These are phyloP conservation scores for Paxillus involutus DNA, from an alignment of 768 basidiomycete species.

Conservation along the genomic window DNA sequence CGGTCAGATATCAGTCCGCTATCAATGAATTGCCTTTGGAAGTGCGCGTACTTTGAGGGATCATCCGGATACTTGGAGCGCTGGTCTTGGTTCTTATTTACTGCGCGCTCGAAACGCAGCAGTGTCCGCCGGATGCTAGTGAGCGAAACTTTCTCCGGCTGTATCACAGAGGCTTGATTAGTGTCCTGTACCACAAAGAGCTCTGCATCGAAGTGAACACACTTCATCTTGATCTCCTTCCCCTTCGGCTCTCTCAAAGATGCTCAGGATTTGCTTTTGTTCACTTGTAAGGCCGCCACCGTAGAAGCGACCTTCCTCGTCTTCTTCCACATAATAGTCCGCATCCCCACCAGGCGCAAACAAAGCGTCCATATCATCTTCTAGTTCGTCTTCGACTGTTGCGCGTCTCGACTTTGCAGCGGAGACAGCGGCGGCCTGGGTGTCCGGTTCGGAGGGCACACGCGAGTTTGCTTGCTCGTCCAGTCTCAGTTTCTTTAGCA, in stretches of 20 bases:
- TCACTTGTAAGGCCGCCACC: slow-evolving; percentile 91
- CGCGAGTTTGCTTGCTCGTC: slow-evolving; percentile 33
- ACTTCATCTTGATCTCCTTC: slow-evolving; percentile 70
- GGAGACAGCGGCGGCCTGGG: slow-evolving; percentile 7
- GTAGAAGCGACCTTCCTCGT: slow-evolving; percentile 89
- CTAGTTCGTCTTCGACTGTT: slow-evolving; percentile 59
- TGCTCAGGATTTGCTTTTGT: slow-evolving; percentile 94
- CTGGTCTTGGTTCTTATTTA: slow-evolving; percentile 94
- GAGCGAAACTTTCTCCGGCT: slow-evolving; percentile 70
- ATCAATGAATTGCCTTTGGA: neutral
- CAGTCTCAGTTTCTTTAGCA: slow-evolving; percentile 77
- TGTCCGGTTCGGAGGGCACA: slow-evolving; percentile 5
- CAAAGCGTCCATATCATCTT: slow-evolving; percentile 31
- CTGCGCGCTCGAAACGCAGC: slow-evolving; percentile 81
- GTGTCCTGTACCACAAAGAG: neutral
- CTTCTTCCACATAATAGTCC: slow-evolving; percentile 89
- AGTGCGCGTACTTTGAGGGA: slow-evolving; percentile 71
- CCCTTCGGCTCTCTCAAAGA: slow-evolving; percentile 78
- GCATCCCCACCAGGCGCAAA: slow-evolving; percentile 88
- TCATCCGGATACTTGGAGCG: slow-evolving; percentile 94
- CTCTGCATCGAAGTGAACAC: slow-evolving; percentile 28
- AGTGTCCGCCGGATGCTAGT: slow-evolving; percentile 72
- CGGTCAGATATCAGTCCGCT: slow-evolving; percentile 1
- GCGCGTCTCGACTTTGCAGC: slow-evolving; percentile 37
- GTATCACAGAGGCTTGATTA: slow-evolving; percentile 7